A percentile compares a stretch with the other conserved stretches of the same genome.
Evolutionary conservation across 257 asterid genomes (phyloP).

Genomic region (Przewalskia tangutica): DNA sequence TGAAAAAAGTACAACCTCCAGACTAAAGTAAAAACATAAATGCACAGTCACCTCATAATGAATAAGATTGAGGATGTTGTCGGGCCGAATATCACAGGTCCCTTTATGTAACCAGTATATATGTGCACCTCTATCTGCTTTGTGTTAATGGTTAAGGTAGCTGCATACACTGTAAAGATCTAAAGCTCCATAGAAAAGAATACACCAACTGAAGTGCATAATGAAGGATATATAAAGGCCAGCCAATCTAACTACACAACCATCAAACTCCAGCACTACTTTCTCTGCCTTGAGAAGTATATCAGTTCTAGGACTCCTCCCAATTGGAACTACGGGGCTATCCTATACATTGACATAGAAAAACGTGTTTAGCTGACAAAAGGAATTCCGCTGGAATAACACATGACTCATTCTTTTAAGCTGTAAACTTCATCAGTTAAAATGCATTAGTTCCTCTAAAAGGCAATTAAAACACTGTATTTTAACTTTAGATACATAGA

Average conservation of each 20-base stretch:
- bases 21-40: background rate
- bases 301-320: constrained; percentile 86
- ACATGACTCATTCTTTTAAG: background rate
- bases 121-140: constrained; percentile 90
- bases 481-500: background rate
- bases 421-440: background rate
- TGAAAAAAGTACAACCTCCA: background rate
- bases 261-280: constrained; percentile 68
- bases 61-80: constrained; percentile 87
- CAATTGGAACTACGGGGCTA: constrained; percentile 73
- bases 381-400: background rate
- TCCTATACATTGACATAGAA: constrained; percentile 33
- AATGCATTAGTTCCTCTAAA: background rate
- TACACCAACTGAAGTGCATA: constrained; percentile 3
- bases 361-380: background rate
- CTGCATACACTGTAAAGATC: background rate
- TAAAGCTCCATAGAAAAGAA: background rate
- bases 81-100: constrained; percentile 58
- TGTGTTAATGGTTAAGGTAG: constrained; percentile 59
- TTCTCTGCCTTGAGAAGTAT: constrained; percentile 75
- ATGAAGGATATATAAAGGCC: constrained; percentile 95
- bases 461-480: background rate
- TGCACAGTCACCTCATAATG: constrained; percentile 71
- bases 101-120: constrained; percentile 81
- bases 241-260: constrained; percentile 87